Conservation (phyloP, 345 rosid genomes). For the Camelina hispida region DNA sequence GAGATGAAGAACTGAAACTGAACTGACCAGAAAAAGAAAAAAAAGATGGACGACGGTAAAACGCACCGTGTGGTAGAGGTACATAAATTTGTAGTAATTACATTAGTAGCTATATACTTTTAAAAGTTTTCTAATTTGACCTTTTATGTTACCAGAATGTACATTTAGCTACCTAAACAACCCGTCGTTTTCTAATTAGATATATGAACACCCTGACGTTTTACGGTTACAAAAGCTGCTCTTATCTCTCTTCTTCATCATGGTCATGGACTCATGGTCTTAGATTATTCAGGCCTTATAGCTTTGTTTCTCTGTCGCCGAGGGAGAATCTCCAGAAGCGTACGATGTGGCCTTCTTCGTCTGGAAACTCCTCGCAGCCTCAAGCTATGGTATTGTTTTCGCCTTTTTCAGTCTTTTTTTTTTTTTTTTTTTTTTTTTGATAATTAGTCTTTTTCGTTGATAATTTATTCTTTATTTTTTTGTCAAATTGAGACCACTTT, state of each 20-base stretch:
- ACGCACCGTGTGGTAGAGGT: conserved; percentile 1
- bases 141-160: neutral
- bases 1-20: neutral
- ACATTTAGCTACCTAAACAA: neutral
- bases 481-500: too few species aligned
- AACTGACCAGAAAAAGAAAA: neutral
- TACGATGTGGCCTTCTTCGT: conserved; percentile 42
- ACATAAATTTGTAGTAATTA: conserved; percentile 3
- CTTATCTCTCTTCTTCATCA: conserved; percentile 31
- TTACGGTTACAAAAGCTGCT: conserved; percentile 4
- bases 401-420: neutral
- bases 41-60: conserved; percentile 2
- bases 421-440: too few species aligned
- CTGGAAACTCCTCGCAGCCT: conserved; percentile 42
- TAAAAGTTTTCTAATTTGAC: neutral
- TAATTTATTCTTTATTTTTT: neutral
- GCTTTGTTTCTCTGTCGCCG: conserved; percentile 16
- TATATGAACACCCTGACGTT: conserved; percentile 18
- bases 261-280: neutral
- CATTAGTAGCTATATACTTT: conserved; percentile 4
- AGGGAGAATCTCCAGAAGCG: conserved; percentile 16
- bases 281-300: neutral
- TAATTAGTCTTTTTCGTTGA: neutral
- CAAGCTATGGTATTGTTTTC: conserved; percentile 32
- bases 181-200: conserved; percentile 8